phyloP scores from a whole-genome alignment of 768 basidiomycete genomes.

The Leccinellum luteum region DNA sequence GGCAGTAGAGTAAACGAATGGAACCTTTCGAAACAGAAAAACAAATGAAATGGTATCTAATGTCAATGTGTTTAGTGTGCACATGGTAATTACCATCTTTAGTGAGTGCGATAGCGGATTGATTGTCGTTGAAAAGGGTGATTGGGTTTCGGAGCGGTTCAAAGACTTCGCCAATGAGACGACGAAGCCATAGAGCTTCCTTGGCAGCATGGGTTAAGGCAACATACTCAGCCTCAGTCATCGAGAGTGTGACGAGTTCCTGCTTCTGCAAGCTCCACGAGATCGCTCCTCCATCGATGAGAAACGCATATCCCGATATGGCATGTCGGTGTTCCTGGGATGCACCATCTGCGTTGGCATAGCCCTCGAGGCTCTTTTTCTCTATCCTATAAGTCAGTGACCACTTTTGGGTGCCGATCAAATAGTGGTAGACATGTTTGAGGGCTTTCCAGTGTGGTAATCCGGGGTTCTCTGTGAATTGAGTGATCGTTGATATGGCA shows the following conservation, averaged over 20 bases:
- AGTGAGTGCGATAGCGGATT: background rate
- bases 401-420: background rate
- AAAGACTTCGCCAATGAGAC: background rate
- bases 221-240: slow-evolving; percentile 35
- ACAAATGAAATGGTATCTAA: background rate
- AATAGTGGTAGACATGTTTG: background rate
- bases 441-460: background rate
- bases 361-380: background rate
- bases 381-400: background rate
- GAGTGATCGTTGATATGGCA: background rate
- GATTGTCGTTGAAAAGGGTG: background rate
- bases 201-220: slow-evolving; percentile 24
- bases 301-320: slow-evolving; percentile 21
- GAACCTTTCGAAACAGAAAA: background rate
- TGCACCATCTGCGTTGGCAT: slow-evolving; percentile 8
- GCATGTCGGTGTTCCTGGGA: background rate
- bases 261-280: slow-evolving; percentile 39
- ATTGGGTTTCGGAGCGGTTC: background rate
- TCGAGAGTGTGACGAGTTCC: slow-evolving; percentile 35
- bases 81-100: background rate
- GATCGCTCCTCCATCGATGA: slow-evolving; percentile 11
- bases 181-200: slow-evolving; percentile 21
- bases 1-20: background rate
- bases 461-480: background rate
- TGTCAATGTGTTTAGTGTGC: background rate